These are phyloP conservation scores for Flaveria trinervia DNA, from an alignment of 129 eudicot genomes.

Conservation along the genomic window DNA sequence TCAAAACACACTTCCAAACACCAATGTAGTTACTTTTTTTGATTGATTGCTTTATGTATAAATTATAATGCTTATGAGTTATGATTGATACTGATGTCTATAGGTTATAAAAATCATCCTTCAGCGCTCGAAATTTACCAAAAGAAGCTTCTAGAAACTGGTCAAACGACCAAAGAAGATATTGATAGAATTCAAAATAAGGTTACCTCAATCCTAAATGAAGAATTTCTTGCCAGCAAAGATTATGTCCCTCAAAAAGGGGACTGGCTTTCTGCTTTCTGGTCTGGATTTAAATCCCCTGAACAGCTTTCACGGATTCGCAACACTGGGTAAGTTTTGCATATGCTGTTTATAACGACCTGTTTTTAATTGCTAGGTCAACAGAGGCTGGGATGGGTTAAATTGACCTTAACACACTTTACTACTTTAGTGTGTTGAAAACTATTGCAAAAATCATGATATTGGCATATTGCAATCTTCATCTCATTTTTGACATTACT, in stretches of 20 bases:
- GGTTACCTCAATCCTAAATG: conserved; percentile 73
- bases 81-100: conserved; percentile 15
- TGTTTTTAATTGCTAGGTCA: neutral
- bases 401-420: neutral
- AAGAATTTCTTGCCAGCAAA: conserved; percentile 88
- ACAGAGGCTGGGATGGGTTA: neutral
- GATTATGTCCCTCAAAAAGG: conserved; percentile 71
- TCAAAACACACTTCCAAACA: conserved; percentile 2
- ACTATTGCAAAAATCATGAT: neutral
- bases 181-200: conserved; percentile 67
- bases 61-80: conserved; percentile 8
- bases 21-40: neutral
- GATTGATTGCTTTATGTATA: neutral
- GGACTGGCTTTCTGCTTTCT: conserved; percentile 97
- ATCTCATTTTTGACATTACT: neutral
- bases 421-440: neutral
- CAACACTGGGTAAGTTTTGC: conserved; percentile 76
- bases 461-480: neutral
- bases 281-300: conserved; percentile 92
- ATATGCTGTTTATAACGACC: neutral
- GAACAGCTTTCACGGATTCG: conserved; percentile 93
- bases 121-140: conserved; percentile 81
- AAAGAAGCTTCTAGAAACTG: conserved; percentile 70
- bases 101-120: conserved; percentile 86
- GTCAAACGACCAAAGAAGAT: conserved; percentile 73